A percentile compares a stretch with the other conserved stretches of the same genome.
phyloP scores from a whole-genome alignment of 1,284 basidiomycete genomes.

The Ustilago curta region DNA sequence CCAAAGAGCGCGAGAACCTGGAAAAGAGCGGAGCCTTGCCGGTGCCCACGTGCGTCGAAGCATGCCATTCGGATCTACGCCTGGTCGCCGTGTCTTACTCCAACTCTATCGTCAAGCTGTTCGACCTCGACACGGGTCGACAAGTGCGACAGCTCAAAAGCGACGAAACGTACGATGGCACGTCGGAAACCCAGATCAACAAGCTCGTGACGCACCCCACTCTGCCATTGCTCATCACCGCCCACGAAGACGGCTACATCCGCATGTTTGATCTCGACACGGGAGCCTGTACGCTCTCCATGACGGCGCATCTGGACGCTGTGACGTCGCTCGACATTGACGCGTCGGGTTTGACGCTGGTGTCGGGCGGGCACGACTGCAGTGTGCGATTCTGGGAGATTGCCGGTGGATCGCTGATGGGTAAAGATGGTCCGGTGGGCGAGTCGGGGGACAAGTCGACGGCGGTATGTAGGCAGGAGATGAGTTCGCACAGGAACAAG shows the following conservation, averaged over 20 bases:
- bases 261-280: constrained; percentile 86
- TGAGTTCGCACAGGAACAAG: constrained; percentile 82
- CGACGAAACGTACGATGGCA: constrained; percentile 76
- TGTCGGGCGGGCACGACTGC: constrained; percentile 92
- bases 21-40: constrained; percentile 53
- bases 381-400: constrained; percentile 95
- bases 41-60: constrained; percentile 84
- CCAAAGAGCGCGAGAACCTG: constrained; percentile 70
- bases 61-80: constrained; percentile 73
- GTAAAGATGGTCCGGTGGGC: constrained; percentile 13
- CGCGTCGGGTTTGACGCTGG: constrained; percentile 83
- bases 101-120: constrained; percentile 89
- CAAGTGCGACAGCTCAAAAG: constrained; percentile 78
- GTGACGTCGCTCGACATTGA: constrained; percentile 92
- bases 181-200: constrained; percentile 82
- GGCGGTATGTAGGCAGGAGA: constrained; percentile 84
- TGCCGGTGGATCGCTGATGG: constrained; percentile 71
- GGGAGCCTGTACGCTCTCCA: constrained; percentile 85
- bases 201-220: constrained; percentile 90
- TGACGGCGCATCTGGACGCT: constrained; percentile 89
- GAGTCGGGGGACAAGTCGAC: constrained; percentile 35
- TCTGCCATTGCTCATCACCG: constrained; percentile 86
- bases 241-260: constrained; percentile 93
- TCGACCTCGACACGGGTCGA: constrained; percentile 86
- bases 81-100: constrained; percentile 81